Percentiles rank a stretch among this genome's conserved stretches.
Evolutionary conservation across 23 red algal species (phyloP).

Genomic region (Cyanidium caldarium): DNA sequence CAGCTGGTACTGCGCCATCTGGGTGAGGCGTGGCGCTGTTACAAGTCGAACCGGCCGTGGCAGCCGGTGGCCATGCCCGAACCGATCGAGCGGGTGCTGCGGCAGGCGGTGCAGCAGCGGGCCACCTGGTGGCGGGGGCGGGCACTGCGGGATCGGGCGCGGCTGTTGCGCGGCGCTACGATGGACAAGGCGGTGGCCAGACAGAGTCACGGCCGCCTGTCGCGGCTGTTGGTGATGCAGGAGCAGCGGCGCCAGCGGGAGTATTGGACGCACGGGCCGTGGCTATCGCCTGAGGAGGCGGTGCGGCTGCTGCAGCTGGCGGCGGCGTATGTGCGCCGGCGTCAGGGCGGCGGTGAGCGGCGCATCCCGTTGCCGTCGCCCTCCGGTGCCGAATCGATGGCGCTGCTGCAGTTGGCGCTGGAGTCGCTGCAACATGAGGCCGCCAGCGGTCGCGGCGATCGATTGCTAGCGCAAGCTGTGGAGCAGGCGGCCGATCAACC

Average conservation of each 20-base stretch:
- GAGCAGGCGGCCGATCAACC: constrained; percentile 78
- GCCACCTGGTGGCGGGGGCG: constrained; percentile 93
- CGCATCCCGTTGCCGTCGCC: constrained; percentile 72
- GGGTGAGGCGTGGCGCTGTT: constrained; percentile 90
- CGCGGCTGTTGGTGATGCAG: constrained; percentile 66
- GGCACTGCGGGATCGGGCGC: constrained; percentile 50
- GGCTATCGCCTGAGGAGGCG: constrained; percentile 62
- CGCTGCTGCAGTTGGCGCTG: constrained; percentile 63
- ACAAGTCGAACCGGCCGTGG: constrained; percentile 95
- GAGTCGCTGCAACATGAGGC: constrained; percentile 42
- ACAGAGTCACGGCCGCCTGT: constrained; percentile 83
- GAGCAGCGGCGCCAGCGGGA: constrained; percentile 79
- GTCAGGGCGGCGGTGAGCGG: too few species aligned
- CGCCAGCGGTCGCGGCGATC: background rate
- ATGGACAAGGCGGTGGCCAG: constrained; percentile 97
- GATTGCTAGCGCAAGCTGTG: constrained; percentile 2
- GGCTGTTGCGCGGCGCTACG: constrained; percentile 63
- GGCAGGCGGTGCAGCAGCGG: constrained; percentile 79
- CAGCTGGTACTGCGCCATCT: constrained; percentile 67
- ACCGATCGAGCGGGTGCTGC: constrained; percentile 70
- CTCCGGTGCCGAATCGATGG: constrained; percentile 10
- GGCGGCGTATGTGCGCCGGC: background rate
- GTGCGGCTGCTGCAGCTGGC: constrained; percentile 50
- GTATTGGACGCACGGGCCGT: constrained; percentile 83
- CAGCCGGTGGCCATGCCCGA: constrained; percentile 60